phyloP scores from a whole-genome alignment of 2,329 filamentous ascomycete genomes.

The Metarhizium sp. region DNA sequence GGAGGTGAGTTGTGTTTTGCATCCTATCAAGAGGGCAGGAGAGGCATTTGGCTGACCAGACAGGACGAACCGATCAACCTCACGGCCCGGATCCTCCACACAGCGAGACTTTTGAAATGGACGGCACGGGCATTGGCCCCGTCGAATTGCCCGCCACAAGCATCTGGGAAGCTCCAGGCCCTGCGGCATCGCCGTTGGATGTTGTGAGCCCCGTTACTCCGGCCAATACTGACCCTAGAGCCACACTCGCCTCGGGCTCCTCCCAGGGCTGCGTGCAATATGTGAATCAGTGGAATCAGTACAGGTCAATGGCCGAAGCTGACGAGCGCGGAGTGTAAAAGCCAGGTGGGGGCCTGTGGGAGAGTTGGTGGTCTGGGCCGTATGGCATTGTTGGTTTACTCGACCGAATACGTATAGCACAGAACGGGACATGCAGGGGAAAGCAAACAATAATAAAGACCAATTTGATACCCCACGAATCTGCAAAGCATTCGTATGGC shows the following conservation, averaged over 20 bases:
- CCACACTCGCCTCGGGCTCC: not conserved
- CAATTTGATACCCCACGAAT: conserved; percentile 21
- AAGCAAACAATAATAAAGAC: not conserved
- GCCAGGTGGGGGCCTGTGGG: not conserved
- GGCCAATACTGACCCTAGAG: not conserved
- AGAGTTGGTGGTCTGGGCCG: not conserved
- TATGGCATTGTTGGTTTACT: not conserved
- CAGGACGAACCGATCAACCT: conserved; percentile 24
- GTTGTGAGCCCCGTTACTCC: not conserved
- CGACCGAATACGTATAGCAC: not conserved
- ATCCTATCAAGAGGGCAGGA: not conserved
- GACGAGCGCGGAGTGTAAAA: not conserved
- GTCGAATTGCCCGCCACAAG: conserved; percentile 23
- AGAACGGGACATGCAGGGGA: not conserved
- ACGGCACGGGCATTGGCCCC: conserved; percentile 20
- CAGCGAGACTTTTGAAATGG: conserved; percentile 27
- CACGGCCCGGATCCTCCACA: conserved; percentile 16
- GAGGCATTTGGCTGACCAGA: not conserved
- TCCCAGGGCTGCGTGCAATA: not conserved
- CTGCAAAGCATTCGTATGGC: conserved; percentile 17
- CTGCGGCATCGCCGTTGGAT: conserved; percentile 7
- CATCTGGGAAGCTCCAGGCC: conserved; percentile 3
- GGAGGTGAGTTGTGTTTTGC: conserved; percentile 26
- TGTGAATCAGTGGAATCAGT: not conserved
- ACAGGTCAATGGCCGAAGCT: not conserved